Conservation (phyloP, 225 moss, liverwort and hornwort genomes). For the Marchantia paleacea region DNA sequence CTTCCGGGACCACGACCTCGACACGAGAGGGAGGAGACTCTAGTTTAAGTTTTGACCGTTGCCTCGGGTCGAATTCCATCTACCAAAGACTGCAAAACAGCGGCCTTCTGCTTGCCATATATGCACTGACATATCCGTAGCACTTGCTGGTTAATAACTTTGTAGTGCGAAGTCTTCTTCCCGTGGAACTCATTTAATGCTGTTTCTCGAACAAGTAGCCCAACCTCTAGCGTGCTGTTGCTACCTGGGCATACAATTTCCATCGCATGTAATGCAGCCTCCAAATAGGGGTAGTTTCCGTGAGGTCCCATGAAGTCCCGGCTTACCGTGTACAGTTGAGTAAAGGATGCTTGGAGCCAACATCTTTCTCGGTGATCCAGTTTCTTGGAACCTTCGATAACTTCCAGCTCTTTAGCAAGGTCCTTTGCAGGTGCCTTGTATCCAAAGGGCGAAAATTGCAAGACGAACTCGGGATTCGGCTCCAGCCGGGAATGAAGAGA, state of each 20-base stretch:
- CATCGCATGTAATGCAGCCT: slow-evolving; percentile 59
- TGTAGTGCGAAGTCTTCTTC: slow-evolving; percentile 68
- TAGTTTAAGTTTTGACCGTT: slow-evolving; percentile 4
- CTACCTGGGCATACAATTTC: slow-evolving; percentile 69
- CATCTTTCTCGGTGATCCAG: slow-evolving; percentile 50
- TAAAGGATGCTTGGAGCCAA: slow-evolving; percentile 79
- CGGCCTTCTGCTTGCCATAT: slow-evolving; percentile 73
- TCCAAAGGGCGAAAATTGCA: slow-evolving; percentile 13
- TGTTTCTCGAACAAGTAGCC: slow-evolving; percentile 59
- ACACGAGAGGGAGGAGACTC: background rate
- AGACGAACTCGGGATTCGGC: slow-evolving; percentile 20
- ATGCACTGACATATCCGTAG: slow-evolving; percentile 70
- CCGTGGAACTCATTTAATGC: slow-evolving; percentile 48
- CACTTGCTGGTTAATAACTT: slow-evolving; percentile 57
- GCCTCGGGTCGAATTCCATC: slow-evolving; percentile 34
- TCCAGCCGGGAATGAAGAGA: slow-evolving; percentile 39
- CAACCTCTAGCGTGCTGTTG: slow-evolving; percentile 64
- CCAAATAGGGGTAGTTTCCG: slow-evolving; percentile 48
- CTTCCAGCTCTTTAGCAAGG: slow-evolving; percentile 28
- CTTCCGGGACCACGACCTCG: background rate
- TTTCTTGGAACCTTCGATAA: slow-evolving; percentile 26
- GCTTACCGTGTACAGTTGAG: slow-evolving; percentile 61
- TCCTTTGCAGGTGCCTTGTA: slow-evolving; percentile 19
- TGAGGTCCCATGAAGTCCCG: slow-evolving; percentile 41
- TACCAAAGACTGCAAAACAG: slow-evolving; percentile 68